phyloP scores from a whole-genome alignment of 495 filamentous ascomycete species.

The Aspergillus indologenus region DNA sequence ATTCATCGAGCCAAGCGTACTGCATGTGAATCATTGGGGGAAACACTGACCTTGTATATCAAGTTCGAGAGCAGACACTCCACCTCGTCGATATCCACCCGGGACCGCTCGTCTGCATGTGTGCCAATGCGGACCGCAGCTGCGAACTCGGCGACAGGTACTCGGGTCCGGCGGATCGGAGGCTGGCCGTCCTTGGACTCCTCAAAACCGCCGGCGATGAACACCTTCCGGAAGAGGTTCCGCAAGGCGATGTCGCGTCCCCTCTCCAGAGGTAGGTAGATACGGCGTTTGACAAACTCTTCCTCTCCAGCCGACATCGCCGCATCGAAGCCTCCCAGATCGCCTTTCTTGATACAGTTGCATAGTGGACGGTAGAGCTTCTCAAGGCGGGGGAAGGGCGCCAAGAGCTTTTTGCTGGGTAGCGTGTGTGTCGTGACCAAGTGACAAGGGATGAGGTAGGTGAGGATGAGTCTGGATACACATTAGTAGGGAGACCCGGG shows the following conservation, averaged over 20 bases:
- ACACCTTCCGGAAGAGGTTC: conserved; percentile 88
- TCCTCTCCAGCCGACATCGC: conserved; percentile 77
- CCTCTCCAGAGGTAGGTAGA: conserved; percentile 90
- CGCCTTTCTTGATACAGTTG: conserved; percentile 72
- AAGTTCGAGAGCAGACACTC: conserved; percentile 92
- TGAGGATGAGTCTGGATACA: conserved; percentile 72
- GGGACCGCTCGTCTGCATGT: conserved; percentile 54
- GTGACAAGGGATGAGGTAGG: conserved; percentile 88
- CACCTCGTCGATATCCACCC: conserved; percentile 84
- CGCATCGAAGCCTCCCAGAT: conserved; percentile 79
- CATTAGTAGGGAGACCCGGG: conserved; percentile 25
- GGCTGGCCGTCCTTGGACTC: conserved; percentile 63
- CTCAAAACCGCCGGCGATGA: conserved; percentile 74
- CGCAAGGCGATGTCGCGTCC: conserved; percentile 86
- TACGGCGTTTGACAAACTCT: conserved; percentile 90
- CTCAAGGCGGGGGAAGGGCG: conserved; percentile 73
- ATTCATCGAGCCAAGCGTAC: neutral
- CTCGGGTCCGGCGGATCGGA: conserved; percentile 65
- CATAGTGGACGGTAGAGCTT: conserved; percentile 73
- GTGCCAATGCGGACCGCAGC: conserved; percentile 56
- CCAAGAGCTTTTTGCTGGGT: conserved; percentile 67
- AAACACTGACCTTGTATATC: conserved; percentile 84
- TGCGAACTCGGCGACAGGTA: conserved; percentile 78
- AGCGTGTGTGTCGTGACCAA: conserved; percentile 83
- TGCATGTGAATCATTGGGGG: neutral